Conservation (phyloP, 345 rosid species). For the Dimocarpus longan region DNA sequence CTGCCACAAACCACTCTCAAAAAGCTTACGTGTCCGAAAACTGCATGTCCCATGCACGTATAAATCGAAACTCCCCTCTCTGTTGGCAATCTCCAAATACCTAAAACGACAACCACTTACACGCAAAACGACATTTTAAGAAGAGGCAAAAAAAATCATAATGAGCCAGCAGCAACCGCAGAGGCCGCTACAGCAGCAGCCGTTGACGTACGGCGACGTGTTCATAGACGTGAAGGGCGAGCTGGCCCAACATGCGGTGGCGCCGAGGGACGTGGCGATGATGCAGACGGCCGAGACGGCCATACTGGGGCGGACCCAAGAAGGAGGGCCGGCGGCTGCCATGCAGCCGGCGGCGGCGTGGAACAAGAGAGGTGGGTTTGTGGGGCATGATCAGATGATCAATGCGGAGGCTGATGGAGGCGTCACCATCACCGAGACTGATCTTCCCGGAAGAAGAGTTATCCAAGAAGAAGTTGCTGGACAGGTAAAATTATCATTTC, state of each 20-base stretch:
- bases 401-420: constrained; percentile 8
- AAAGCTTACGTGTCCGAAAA: constrained; percentile 5
- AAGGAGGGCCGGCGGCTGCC: constrained; percentile 24
- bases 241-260: constrained; percentile 33
- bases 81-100: neutral
- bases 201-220: constrained; percentile 38
- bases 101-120: neutral
- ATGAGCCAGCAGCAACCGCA: constrained; percentile 48
- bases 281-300: constrained; percentile 40
- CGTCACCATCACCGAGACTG: constrained; percentile 26
- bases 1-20: constrained; percentile 11
- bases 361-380: constrained; percentile 39
- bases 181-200: neutral
- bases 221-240: constrained; percentile 32
- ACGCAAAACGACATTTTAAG: neutral
- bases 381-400: constrained; percentile 18
- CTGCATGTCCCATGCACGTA: constrained; percentile 30
- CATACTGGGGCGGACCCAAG: constrained; percentile 27
- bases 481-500: constrained; percentile 24
- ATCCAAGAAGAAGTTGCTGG: constrained; percentile 31
- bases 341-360: constrained; percentile 29
- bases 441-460: constrained; percentile 25
- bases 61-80: neutral
- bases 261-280: constrained; percentile 31
- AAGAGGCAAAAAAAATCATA: no score